Evolutionary conservation across 2,329 filamentous ascomycete species (phyloP), one percentile per base, ranked within the genome.

Genomic region (Cytospora piceicola): DNA sequence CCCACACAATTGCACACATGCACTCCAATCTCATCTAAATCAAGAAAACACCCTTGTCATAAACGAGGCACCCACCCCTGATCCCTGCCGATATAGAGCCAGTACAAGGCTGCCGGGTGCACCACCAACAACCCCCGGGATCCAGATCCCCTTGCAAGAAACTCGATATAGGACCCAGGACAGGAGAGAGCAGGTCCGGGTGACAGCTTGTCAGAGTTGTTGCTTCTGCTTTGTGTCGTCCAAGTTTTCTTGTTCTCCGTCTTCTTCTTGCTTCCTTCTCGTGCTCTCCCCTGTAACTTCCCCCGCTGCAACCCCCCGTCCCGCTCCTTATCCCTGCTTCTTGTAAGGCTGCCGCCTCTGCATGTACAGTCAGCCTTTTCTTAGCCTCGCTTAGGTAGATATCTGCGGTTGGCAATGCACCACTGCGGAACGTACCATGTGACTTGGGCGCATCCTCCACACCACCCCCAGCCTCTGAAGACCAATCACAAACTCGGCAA

Each of bases 271-370:
- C n/a, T n/a, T n/a, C n/a, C n/a, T 29, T 29, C 27, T 30, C 14
- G 1, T 29, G 3, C n/a, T 24, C 15, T 6, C 39, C 39, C 15
- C 39, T 20, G 39, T 20, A 12, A 20, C 17, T 42, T 14, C 39
- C 15, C 39, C 32, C 32, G 32, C 32, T 34, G 11, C 39, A 42
- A 20, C 14, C 39, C 39, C 39, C 39, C 17, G 14, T 1, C 32
- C 32, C 5, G 8, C 11, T 34, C 11, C 7, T 8, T 8, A 4
- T 30, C 24, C 42, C 24, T 54, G 32, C 22, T 46, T 42, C 51
- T 30, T 61, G 42, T 61, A 54, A 27, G 59, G 59, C 59, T 61
- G 59, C 53, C 24, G 3, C 5, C 15, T 30, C 20, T 11, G 29
- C n/a, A 46, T 32, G 42, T 8, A 20, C 49, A 29, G 49, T 42